Conservation (phyloP, 2,329 filamentous ascomycete species). For the Diaporthe helianthi region DNA sequence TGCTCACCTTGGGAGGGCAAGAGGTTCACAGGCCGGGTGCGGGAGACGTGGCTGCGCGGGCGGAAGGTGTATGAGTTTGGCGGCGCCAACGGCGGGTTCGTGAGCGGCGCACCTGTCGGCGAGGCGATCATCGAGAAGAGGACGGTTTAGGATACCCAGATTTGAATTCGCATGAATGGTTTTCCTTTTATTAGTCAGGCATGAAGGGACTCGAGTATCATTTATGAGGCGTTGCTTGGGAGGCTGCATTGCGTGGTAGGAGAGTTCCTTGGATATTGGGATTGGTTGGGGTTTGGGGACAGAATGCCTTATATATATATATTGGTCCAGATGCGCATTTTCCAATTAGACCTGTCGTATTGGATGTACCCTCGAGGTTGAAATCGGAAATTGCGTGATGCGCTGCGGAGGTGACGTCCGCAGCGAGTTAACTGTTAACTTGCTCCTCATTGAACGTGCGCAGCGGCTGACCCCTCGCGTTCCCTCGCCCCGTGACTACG, state of each 20-base stretch:
- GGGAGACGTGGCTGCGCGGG: slow-evolving; percentile 86
- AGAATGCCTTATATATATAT: neutral
- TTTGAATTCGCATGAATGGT: neutral
- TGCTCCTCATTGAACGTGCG: slow-evolving; percentile 11
- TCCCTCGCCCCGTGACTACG: neutral
- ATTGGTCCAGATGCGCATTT: neutral
- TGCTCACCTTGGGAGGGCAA: slow-evolving; percentile 90
- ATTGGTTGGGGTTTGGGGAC: neutral
- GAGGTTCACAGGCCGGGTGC: slow-evolving; percentile 77
- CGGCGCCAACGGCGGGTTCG: slow-evolving; percentile 58
- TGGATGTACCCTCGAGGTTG: neutral
- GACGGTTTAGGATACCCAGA: slow-evolving; percentile 47
- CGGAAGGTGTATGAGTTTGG: slow-evolving; percentile 75
- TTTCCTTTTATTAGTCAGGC: neutral
- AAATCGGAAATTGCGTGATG: neutral
- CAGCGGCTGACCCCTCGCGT: slow-evolving; percentile 12
- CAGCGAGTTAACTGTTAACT: neutral
- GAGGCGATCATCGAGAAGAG: slow-evolving; percentile 67
- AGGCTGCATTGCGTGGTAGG: slow-evolving; percentile 18
- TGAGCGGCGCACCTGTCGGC: slow-evolving; percentile 55
- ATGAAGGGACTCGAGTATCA: neutral
- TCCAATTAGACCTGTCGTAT: neutral
- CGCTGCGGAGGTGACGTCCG: slow-evolving; percentile 4
- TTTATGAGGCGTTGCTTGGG: slow-evolving; percentile 9
- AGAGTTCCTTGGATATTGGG: neutral